Evolutionary conservation across 2,329 filamentous ascomycete genomes (phyloP).

Genomic region (Hypoxylon sp.): DNA sequence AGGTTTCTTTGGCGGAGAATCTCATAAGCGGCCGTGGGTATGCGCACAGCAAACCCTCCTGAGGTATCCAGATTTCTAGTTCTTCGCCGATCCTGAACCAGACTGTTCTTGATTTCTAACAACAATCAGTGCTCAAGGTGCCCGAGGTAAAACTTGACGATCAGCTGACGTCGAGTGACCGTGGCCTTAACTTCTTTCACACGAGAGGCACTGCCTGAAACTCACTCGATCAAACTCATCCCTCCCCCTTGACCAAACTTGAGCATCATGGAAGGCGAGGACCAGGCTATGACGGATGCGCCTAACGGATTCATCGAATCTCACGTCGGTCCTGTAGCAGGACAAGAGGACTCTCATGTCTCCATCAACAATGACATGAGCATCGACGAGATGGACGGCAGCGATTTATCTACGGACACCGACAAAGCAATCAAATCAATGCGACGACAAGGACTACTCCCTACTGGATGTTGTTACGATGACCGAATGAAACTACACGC

Average conservation of each 20-base stretch:
- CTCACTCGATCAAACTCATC: conserved; percentile 24
- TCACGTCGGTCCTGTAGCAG: conserved; percentile 49
- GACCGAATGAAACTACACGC: conserved; percentile 96
- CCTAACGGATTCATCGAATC: conserved; percentile 58
- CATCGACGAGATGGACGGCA: conserved; percentile 54
- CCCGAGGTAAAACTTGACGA: conserved; percentile 4
- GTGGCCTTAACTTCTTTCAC: background rate
- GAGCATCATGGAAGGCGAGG: conserved; percentile 59
- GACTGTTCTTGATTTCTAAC: conserved; percentile 7
- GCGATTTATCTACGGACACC: conserved; percentile 53
- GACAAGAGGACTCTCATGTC: conserved; percentile 40
- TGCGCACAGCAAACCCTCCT: conserved; percentile 26
- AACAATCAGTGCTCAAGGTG: conserved; percentile 1
- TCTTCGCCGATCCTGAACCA: conserved; percentile 10
- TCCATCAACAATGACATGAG: conserved; percentile 56
- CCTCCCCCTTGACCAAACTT: conserved; percentile 10
- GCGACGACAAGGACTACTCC: conserved; percentile 66
- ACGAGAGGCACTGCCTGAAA: background rate
- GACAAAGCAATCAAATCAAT: conserved; percentile 59
- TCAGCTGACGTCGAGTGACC: conserved; percentile 5
- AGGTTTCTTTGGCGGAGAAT: conserved; percentile 12
- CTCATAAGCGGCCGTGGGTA: conserved; percentile 22
- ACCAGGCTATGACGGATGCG: conserved; percentile 62
- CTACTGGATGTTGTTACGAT: conserved; percentile 90
- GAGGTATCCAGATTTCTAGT: conserved; percentile 26